Conservation (phyloP, 495 filamentous ascomycete species). For the Durotheca rogersii region DNA sequence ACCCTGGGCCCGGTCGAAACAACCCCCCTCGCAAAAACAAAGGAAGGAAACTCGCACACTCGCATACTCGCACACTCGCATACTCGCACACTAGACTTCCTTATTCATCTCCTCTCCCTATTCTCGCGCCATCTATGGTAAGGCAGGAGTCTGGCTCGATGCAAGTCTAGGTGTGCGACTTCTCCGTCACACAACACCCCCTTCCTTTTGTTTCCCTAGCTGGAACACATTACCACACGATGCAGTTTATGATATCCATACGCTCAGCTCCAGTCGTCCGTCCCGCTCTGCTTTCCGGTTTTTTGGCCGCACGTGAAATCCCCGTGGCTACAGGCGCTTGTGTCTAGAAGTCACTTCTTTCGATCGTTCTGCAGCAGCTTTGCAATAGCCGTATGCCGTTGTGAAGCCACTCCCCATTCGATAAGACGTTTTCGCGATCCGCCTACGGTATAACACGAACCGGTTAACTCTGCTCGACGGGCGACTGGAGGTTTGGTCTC, state of each 20-base stretch:
- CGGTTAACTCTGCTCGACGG: slow-evolving; percentile 54
- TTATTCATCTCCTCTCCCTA: slow-evolving; percentile 1
- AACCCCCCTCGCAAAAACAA: no score
- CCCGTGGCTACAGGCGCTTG: slow-evolving; percentile 38
- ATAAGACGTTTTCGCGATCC: slow-evolving; percentile 46
- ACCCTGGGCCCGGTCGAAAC: no score
- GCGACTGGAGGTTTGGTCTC: slow-evolving; percentile 54
- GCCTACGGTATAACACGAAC: slow-evolving; percentile 43
- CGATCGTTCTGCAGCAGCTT: slow-evolving; percentile 40
- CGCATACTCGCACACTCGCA: slow-evolving; percentile 6
- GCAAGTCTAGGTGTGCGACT: slow-evolving; percentile 42
- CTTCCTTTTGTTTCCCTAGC: slow-evolving; percentile 31
- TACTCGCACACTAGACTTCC: not conserved
- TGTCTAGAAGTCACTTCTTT: slow-evolving; percentile 49
- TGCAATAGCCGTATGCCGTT: slow-evolving; percentile 34
- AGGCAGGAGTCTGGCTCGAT: slow-evolving; percentile 37
- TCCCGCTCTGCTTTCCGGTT: slow-evolving; percentile 56
- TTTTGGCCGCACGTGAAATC: slow-evolving; percentile 55
- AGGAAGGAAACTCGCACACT: no score
- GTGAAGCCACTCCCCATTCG: slow-evolving; percentile 39
- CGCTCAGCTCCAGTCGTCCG: slow-evolving; percentile 57
- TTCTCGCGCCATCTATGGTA: slow-evolving; percentile 36
- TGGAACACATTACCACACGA: slow-evolving; percentile 49
- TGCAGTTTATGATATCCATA: slow-evolving; percentile 50
- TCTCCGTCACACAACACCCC: slow-evolving; percentile 26